These are phyloP conservation scores for Hypomontagnella submonticulosa DNA, from an alignment of 495 filamentous ascomycete genomes.

Conservation along the genomic window DNA sequence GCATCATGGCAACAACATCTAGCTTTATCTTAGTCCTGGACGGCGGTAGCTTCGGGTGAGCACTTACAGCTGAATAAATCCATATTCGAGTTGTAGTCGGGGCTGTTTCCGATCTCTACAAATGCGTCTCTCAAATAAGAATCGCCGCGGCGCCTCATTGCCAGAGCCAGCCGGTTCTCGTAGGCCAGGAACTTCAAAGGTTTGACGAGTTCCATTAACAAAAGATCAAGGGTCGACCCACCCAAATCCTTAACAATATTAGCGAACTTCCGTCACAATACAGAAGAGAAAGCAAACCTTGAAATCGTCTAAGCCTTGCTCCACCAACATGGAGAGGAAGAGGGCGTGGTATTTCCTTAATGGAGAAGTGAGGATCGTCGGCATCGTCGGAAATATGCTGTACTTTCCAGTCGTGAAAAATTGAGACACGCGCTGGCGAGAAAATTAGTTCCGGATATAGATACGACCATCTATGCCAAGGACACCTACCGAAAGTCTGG, in stretches of 20 bases:
- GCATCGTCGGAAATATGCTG: conserved; percentile 50
- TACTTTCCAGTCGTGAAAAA: conserved; percentile 55
- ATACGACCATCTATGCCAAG: background rate
- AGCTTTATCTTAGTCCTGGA: conserved; percentile 21
- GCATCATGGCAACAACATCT: conserved; percentile 56
- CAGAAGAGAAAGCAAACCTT: conserved; percentile 30
- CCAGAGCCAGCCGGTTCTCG: conserved; percentile 57
- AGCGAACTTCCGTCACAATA: conserved; percentile 9
- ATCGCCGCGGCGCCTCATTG: conserved; percentile 48
- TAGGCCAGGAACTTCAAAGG: conserved; percentile 50
- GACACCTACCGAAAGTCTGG: conserved; percentile 49
- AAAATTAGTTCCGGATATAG: conserved; percentile 27
- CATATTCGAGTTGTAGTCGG: conserved; percentile 55
- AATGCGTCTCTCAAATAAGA: conserved; percentile 48
- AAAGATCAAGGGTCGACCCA: conserved; percentile 49
- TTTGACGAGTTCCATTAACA: conserved; percentile 54
- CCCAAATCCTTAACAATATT: conserved; percentile 47
- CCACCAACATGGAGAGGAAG: conserved; percentile 54
- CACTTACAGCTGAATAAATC: conserved; percentile 52
- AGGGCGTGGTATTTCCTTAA: conserved; percentile 54
- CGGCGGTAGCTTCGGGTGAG: background rate
- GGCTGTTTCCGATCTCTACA: conserved; percentile 44
- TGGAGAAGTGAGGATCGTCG: conserved; percentile 42
- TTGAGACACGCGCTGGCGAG: conserved; percentile 46
- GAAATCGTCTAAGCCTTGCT: conserved; percentile 53